Base-by-base conservation (phyloP, 2,329 filamentous ascomycete genomes). In the Colletotrichum nymphaeae region DNA sequence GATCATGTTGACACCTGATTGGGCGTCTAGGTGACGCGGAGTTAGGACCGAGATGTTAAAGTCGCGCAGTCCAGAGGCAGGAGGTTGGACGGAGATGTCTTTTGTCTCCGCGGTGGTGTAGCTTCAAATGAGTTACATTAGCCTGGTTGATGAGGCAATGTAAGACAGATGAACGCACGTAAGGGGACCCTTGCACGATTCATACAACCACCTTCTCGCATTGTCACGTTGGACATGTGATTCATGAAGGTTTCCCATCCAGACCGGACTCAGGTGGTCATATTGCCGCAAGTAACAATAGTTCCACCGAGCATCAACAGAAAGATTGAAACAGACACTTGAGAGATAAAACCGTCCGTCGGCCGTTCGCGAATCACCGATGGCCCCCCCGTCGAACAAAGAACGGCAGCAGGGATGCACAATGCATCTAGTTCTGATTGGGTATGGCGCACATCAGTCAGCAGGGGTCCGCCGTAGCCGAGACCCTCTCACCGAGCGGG, bases 211-310 rank as follows among this genome's bases (percentile, higher is more conserved):
- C n/a, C 26, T 42, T 16, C 6, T 19, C 16, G 16, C 46, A n/a
- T 63, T 63, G 26, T 63, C 26, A 59, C 14, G 52, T 63, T 37
- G 28, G 57, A 72, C 69, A 69, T 69, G 69, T 72, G 69, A 72
- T 72, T 46, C 42, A 52, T 30, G 26, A 24, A 14, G 22, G 19
- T 19, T 24, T 30, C 5, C 30, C 53, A 57, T 16, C 4, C 30
- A 35, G 28, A n/a, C 32, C 24, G 22, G 24, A 26, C 52, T n/a
- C 52, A 1, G 11, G 11, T 14, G 19, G 42, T 19, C 19, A n/a
- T 49, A n/a, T 12, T 49, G 59, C 24, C 49, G 24, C 16, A 46
- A 46, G 32, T 26, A 11, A n/a, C 19, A 59, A 6, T 30, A 58
- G 57, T 12, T 1, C 22, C 32, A 37, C 57, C 32, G 55, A 42